phyloP scores from a whole-genome alignment of 2,329 filamentous ascomycete species.

The Pyrenochaeta sp. region DNA sequence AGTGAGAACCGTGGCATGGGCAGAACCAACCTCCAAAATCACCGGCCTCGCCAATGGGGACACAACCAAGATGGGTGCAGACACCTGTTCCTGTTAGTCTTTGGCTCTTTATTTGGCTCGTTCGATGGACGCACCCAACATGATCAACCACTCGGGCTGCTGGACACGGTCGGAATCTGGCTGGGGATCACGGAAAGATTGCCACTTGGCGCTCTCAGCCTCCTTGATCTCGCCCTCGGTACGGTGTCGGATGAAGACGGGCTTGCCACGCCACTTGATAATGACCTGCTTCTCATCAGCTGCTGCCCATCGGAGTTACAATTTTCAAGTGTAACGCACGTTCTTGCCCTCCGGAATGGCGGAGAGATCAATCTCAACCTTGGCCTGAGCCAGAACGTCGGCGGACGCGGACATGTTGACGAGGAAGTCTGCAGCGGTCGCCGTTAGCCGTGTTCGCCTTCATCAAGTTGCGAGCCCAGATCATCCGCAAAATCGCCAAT shows the following conservation, averaged over 20 bases:
- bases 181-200: conserved; percentile 88
- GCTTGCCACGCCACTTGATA: conserved; percentile 99
- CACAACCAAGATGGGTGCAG: conserved; percentile 99
- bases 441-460: conserved; percentile 36
- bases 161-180: conserved; percentile 90
- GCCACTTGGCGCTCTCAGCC: conserved; percentile 86
- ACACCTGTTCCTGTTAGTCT: conserved; percentile 69
- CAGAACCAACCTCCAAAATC: conserved; percentile 99
- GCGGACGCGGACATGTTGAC: conserved; percentile 99
- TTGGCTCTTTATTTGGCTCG: neutral
- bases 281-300: conserved; percentile 71
- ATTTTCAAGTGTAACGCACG: conserved; percentile 64
- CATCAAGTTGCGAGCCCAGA: conserved; percentile 32
- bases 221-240: conserved; percentile 92
- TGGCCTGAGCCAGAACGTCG: conserved; percentile 98
- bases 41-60: conserved; percentile 97
- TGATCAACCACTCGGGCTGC: conserved; percentile 98
- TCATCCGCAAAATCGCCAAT: conserved; percentile 44
- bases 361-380: conserved; percentile 95
- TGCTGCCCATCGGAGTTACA: conserved; percentile 1
- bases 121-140: conserved; percentile 76
- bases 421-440: conserved; percentile 79
- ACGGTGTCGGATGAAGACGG: conserved; percentile 99
- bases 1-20: conserved; percentile 99
- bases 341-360: conserved; percentile 99